Conservation (phyloP, 2,329 filamentous ascomycete genomes). For the Pochonia chlamydosporia region DNA sequence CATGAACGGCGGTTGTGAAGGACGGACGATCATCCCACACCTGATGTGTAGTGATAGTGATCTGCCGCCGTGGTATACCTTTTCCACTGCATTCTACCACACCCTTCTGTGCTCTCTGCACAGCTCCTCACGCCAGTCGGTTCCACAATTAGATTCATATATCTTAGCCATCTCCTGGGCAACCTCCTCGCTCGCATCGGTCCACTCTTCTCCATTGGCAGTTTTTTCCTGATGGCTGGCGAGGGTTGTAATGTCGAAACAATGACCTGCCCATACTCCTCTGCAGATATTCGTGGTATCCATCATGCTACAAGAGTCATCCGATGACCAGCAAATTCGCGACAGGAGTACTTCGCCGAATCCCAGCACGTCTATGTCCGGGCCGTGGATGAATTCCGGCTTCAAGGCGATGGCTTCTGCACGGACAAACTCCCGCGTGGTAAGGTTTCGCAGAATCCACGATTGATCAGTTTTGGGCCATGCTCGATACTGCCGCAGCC, state of each 20-base stretch:
- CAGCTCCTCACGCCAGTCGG: background rate
- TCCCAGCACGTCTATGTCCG: constrained; percentile 2
- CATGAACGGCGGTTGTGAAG: too few species aligned
- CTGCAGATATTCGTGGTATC: constrained; percentile 1
- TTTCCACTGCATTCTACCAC: too few species aligned
- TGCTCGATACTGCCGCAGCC: too few species aligned
- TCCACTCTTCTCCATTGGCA: background rate
- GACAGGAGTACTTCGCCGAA: constrained; percentile 9
- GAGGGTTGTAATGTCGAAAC: constrained; percentile 8
- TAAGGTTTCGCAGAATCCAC: constrained; percentile 11
- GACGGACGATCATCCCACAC: too few species aligned
- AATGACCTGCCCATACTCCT: constrained; percentile 10
- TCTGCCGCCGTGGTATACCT: too few species aligned
- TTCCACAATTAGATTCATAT: background rate
- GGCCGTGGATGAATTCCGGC: constrained; percentile 8
- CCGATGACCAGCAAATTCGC: constrained; percentile 10
- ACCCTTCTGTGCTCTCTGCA: too few species aligned
- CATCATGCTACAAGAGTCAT: background rate
- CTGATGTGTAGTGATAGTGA: too few species aligned
- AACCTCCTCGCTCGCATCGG: constrained; percentile 7
- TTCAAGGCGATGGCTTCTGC: constrained; percentile 8
- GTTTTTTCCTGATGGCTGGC: background rate
- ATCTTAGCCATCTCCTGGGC: background rate
- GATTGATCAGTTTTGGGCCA: background rate
- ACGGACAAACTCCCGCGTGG: constrained; percentile 9